phyloP scores from a whole-genome alignment of 305 asterid genomes.

The Striga hermonthica region DNA sequence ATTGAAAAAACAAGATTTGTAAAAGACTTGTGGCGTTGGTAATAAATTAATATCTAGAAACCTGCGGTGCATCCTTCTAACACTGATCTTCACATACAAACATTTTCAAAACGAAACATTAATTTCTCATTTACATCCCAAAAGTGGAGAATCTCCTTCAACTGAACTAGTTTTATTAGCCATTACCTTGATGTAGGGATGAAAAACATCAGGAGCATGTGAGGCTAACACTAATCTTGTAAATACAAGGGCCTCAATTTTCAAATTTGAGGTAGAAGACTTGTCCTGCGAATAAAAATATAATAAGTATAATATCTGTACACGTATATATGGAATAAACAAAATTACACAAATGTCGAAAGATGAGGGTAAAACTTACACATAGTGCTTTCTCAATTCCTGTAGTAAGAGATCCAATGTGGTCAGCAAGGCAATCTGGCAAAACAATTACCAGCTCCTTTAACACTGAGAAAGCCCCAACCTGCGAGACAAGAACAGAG shows the following conservation, averaged over 20 bases:
- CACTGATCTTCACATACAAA: conserved; percentile 6
- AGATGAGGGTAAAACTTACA: conserved; percentile 50
- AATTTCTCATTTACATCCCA: conserved; percentile 14
- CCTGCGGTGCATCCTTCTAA: conserved; percentile 15
- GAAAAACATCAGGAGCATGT: conserved; percentile 87
- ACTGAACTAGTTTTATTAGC: conserved; percentile 20
- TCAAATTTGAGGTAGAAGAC: conserved; percentile 92
- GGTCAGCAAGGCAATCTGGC: conserved; percentile 99
- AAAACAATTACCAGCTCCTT: conserved; percentile 91
- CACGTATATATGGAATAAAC: background rate
- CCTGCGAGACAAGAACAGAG: conserved; percentile 46
- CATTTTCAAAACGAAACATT: conserved; percentile 6
- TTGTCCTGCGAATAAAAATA: conserved; percentile 63
- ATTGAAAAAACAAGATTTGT: conserved; percentile 1
- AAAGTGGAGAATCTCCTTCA: conserved; percentile 25
- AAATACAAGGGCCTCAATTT: conserved; percentile 97
- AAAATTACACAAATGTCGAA: background rate
- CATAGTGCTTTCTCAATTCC: conserved; percentile 93
- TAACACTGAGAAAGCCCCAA: conserved; percentile 94
- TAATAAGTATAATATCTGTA: conserved; percentile 19
- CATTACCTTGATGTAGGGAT: conserved; percentile 90
- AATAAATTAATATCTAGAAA: background rate
- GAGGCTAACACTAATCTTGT: conserved; percentile 92
- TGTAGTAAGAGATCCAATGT: conserved; percentile 92
- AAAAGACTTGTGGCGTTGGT: background rate